Conservation (phyloP, 2,329 filamentous ascomycete species). For the Fusarium paranaense region DNA sequence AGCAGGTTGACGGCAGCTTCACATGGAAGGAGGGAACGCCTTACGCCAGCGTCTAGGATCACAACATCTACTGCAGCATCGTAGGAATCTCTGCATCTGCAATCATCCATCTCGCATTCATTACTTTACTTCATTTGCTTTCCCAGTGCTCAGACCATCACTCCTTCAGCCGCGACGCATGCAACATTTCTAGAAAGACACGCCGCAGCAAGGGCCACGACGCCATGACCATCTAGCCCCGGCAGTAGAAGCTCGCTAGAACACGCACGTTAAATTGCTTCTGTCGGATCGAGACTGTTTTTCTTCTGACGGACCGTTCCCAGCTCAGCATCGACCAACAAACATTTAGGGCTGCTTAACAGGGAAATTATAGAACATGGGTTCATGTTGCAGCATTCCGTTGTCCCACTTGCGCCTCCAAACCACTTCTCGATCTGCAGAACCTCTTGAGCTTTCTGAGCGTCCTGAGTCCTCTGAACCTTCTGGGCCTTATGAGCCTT, state of each 20-base stretch:
- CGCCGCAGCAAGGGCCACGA: constrained; percentile 32
- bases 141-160: background rate
- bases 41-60: constrained; percentile 20
- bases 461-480: background rate
- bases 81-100: background rate
- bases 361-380: background rate
- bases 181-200: constrained; percentile 31
- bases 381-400: background rate
- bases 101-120: background rate
- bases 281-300: constrained; percentile 13
- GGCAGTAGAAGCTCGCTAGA: constrained; percentile 45
- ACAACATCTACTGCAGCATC: background rate
- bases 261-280: constrained; percentile 40
- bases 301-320: constrained; percentile 8
- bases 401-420: background rate
- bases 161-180: background rate
- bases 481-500: background rate
- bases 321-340: constrained; percentile 22
- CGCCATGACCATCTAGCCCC: constrained; percentile 41
- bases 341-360: background rate
- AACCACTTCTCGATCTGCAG: background rate
- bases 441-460: background rate
- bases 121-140: constrained; percentile 7
- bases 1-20: background rate
- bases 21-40: background rate